Percentiles rank a stretch among this genome's conserved stretches.
Evolutionary conservation across 192 early-diverging fungal species (phyloP).

Genomic region (Dissophora globulifera): DNA sequence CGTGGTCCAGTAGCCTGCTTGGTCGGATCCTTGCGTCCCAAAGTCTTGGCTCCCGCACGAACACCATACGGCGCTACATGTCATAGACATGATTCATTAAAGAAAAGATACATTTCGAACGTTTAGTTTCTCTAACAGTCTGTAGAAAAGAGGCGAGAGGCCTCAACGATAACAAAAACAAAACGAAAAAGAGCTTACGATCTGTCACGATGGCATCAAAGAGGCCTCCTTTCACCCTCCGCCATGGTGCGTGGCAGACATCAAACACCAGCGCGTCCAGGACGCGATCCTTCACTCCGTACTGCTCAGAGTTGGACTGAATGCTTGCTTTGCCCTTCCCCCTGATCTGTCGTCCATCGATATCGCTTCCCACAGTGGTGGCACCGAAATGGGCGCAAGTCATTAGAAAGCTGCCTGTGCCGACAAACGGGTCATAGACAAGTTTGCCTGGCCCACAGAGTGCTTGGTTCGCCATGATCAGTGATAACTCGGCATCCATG

Average conservation of each 20-base stretch:
- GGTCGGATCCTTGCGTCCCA: slow-evolving; percentile 71
- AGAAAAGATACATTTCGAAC: no score
- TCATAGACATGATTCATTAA: neutral
- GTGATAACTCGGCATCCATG: slow-evolving; percentile 98
- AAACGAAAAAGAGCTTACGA: slow-evolving; percentile 44
- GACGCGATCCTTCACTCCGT: slow-evolving; percentile 75
- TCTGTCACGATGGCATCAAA: slow-evolving; percentile 96
- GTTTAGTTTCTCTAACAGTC: no score
- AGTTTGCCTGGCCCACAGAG: slow-evolving; percentile 79
- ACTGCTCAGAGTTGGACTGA: slow-evolving; percentile 87
- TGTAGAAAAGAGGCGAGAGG: no score
- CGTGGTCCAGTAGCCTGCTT: slow-evolving; percentile 56
- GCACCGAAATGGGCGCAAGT: slow-evolving; percentile 96
- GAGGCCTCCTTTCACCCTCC: slow-evolving; percentile 57
- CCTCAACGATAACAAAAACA: no score
- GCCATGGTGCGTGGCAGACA: slow-evolving; percentile 88
- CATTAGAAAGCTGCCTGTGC: slow-evolving; percentile 93
- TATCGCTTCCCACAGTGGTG: slow-evolving; percentile 92
- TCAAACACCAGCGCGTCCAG: slow-evolving; percentile 89
- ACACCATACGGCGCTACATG: slow-evolving; percentile 91
- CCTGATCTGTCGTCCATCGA: slow-evolving; percentile 97
- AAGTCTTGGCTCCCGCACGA: slow-evolving; percentile 93
- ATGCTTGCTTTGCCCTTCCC: slow-evolving; percentile 76
- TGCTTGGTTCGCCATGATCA: slow-evolving; percentile 97
- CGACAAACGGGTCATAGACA: slow-evolving; percentile 97